Evolutionary conservation across 2,329 filamentous ascomycete genomes (phyloP), one percentile per base, ranked within the genome.

Genomic region (Beauveria pseudobassiana): DNA sequence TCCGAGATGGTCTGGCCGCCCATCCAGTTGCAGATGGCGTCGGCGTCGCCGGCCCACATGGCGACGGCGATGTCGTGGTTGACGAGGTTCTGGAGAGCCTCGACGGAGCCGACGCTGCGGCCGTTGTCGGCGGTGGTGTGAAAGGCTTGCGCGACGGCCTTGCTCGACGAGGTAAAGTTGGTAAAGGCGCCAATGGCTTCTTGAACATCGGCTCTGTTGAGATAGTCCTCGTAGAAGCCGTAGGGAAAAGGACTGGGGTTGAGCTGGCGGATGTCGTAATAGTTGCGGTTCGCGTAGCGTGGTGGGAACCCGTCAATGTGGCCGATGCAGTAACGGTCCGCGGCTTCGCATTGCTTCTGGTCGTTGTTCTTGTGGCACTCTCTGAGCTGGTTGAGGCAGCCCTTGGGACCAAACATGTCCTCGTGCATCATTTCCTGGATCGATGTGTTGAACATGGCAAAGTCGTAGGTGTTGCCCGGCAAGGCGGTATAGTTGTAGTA

Each of bases 1-100:
- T 89, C 76, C 2, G 85, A 87, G 48, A 89, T 78, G 1, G 85
- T 84, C 71, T 92, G 80, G 28, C 87, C 88, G 24, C 89, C 89
- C 66, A 87, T 76, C 65, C 86, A 84, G 69, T 84, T 84, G 69
- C 82, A 84, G 63, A 80, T 77, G 66, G 80, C 83, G 68, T 84
- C 82, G 62, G 79, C 71, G 67, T 84, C 81, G 20, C 81, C 81
- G 70, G 91, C 89, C 63, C 90, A 80, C 60, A 92, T 74, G 1
- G 86, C 85, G 16, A 92, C 83, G 20, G 82, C 83, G 20, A 89
- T 80, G 26, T 83, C 85, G 1, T 74, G 77, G 18, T 81, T 75
- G 59, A 88, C 74, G 26, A 88, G 78, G 12, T 77, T 72, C 59
- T 84, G 82, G 5, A 88, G 71, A 7, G 74, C 77, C 28, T 74